A percentile compares a stretch with the other conserved stretches of the same genome.
These are phyloP conservation scores for Chlorella ohadii DNA, from an alignment of 139 green algal genomes.

Conservation along the genomic window DNA sequence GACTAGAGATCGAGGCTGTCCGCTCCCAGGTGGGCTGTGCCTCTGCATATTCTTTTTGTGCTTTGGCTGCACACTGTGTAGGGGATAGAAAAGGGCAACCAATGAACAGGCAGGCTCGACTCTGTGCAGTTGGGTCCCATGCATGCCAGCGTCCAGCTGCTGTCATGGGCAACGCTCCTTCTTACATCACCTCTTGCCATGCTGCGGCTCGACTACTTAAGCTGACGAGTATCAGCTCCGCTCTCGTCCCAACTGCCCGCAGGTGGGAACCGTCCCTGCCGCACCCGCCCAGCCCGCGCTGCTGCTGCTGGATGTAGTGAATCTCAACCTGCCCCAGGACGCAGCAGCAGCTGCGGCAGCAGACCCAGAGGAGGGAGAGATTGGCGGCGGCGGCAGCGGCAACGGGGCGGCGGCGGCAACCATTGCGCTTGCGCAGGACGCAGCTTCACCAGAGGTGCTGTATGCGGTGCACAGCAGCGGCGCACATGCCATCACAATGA, in stretches of 20 bases:
- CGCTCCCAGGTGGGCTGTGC: slow-evolving; percentile 23
- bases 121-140: no score
- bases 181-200: no score
- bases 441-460: slow-evolving; percentile 37
- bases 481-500: slow-evolving; percentile 31
- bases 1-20: background rate
- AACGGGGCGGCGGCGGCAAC: background rate
- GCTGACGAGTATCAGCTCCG: no score
- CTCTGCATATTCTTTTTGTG: background rate
- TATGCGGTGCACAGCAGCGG: slow-evolving; percentile 28
- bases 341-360: background rate
- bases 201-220: no score
- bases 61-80: no score
- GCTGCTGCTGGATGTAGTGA: slow-evolving; percentile 37
- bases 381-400: background rate
- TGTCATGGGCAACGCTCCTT: no score
- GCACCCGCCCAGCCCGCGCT: background rate
- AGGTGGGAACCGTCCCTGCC: background rate
- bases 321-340: background rate
- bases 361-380: background rate
- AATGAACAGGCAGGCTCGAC: no score
- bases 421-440: slow-evolving; percentile 29
- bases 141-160: no score
- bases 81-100: no score
- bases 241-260: background rate